Evolutionary conservation across 306 rosid genomes (phyloP).

Genomic region (Potentilla sterilis): DNA sequence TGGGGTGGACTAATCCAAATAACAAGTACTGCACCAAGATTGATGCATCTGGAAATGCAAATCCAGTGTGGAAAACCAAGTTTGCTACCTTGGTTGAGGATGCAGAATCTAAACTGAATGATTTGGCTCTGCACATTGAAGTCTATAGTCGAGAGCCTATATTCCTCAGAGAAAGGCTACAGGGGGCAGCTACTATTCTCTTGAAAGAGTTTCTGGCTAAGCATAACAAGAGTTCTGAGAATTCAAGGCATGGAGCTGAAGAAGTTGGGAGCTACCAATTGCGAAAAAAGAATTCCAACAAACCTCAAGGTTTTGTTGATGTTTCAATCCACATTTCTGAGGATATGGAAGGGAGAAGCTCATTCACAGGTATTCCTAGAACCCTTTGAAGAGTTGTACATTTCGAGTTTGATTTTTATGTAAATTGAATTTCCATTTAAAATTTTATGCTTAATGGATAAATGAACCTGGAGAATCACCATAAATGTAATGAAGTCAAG

Average conservation of each 20-base stretch:
- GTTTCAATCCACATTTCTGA: slow-evolving; percentile 53
- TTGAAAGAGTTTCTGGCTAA: slow-evolving; percentile 63
- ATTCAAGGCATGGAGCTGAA: slow-evolving; percentile 40
- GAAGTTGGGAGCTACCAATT: slow-evolving; percentile 74
- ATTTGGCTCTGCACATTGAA: slow-evolving; percentile 57
- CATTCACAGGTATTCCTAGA: slow-evolving; percentile 41
- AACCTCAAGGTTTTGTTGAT: slow-evolving; percentile 69
- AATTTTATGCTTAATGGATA: not conserved
- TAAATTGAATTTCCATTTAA: not conserved
- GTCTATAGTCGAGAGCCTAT: slow-evolving; percentile 73
- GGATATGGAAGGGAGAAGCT: slow-evolving; percentile 46
- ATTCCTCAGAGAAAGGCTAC: slow-evolving; percentile 67
- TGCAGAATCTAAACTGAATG: slow-evolving; percentile 39
- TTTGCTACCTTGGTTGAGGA: slow-evolving; percentile 57
- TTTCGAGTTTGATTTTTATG: not conserved
- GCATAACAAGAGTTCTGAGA: slow-evolving; percentile 43
- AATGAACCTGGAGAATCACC: not conserved
- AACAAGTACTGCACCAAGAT: slow-evolving; percentile 82
- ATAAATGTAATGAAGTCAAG: not conserved
- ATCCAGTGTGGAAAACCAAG: slow-evolving; percentile 82
- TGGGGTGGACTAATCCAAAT: slow-evolving; percentile 73
- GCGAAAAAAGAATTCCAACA: slow-evolving; percentile 53
- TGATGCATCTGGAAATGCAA: slow-evolving; percentile 64
- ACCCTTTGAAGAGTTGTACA: not conserved
- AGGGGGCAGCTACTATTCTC: slow-evolving; percentile 58